These are phyloP conservation scores for Gaillardinia entomophila DNA, from an alignment of 805 yeast species.

Conservation along the genomic window DNA sequence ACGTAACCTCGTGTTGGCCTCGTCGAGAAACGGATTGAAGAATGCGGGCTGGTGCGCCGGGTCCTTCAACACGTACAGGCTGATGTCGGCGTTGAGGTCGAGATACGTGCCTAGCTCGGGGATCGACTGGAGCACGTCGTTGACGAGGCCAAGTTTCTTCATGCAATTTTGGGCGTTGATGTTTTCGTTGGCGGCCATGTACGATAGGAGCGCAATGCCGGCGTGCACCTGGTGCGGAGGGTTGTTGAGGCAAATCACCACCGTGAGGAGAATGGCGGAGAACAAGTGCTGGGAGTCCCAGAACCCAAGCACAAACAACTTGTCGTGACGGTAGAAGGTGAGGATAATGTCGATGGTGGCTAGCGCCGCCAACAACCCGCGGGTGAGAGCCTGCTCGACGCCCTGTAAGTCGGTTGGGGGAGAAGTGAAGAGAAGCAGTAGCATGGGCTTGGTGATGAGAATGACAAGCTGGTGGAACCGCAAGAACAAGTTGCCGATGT, in stretches of 20 bases:
- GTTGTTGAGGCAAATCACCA: conserved; percentile 17
- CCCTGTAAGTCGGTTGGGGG: no score
- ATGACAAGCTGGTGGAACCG: conserved; percentile 30
- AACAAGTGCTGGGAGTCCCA: conserved; percentile 38
- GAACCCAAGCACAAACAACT: conserved; percentile 29
- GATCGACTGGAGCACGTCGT: conserved; percentile 13
- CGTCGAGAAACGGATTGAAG: background rate
- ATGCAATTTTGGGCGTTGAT: conserved; percentile 28
- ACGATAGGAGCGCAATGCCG: conserved; percentile 25
- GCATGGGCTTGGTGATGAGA: conserved; percentile 27
- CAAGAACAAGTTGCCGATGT: conserved; percentile 27
- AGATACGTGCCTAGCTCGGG: conserved; percentile 18
- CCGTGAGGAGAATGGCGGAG: conserved; percentile 22
- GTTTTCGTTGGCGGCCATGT: conserved; percentile 29
- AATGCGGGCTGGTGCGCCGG: background rate
- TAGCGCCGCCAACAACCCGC: conserved; percentile 23
- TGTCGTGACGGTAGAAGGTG: conserved; percentile 20
- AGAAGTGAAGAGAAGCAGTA: conserved; percentile 24
- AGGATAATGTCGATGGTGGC: conserved; percentile 23
- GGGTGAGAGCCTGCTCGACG: conserved; percentile 22
- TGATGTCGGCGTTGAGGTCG: conserved; percentile 13
- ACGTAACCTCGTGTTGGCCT: no score
- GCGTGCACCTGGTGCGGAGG: conserved; percentile 12
- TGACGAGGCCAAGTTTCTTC: conserved; percentile 22
- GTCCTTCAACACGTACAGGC: conserved; percentile 3